Percentiles rank a stretch among this genome's conserved stretches.
These are phyloP conservation scores for Phytophthora sp. DNA, from an alignment of 352 stramenopile species.

Conservation along the genomic window DNA sequence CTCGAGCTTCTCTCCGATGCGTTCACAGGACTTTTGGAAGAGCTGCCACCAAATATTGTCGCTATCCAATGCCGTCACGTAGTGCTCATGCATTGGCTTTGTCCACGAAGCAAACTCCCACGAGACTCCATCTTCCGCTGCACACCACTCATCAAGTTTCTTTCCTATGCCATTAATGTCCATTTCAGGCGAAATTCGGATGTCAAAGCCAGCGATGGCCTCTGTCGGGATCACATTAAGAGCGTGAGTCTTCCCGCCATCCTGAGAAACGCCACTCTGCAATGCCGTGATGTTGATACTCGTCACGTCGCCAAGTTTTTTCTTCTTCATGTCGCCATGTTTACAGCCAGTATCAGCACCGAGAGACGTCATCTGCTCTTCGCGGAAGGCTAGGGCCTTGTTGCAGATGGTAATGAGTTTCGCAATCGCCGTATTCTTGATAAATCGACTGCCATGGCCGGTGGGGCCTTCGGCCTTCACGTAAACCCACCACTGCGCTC, in stretches of 20 bases:
- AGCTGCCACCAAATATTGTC: constrained; percentile 59
- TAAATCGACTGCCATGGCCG: constrained; percentile 94
- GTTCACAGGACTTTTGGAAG: constrained; percentile 44
- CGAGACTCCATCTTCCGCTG: constrained; percentile 76
- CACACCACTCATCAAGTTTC: constrained; percentile 92
- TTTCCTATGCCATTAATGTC: constrained; percentile 60
- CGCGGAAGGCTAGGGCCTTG: constrained; percentile 89
- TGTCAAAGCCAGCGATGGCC: constrained; percentile 93
- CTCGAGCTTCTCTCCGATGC: constrained; percentile 46
- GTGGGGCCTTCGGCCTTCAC: constrained; percentile 80
- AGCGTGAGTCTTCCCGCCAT: constrained; percentile 85
- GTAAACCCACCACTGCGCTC: constrained; percentile 93
- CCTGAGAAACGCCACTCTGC: constrained; percentile 84
- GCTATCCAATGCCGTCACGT: constrained; percentile 58
- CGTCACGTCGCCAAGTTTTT: constrained; percentile 95
- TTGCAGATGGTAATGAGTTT: constrained; percentile 93
- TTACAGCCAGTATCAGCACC: constrained; percentile 81
- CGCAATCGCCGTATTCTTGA: constrained; percentile 94
- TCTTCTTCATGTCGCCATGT: constrained; percentile 92
- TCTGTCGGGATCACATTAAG: constrained; percentile 95
- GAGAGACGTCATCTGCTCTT: constrained; percentile 88
- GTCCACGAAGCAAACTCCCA: constrained; percentile 75
- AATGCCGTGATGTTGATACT: constrained; percentile 96
- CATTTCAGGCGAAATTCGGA: constrained; percentile 93
- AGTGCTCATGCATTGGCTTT: constrained; percentile 63